Evolutionary conservation across 768 basidiomycete genomes (phyloP).

Genomic region (Amanita phalloides): DNA sequence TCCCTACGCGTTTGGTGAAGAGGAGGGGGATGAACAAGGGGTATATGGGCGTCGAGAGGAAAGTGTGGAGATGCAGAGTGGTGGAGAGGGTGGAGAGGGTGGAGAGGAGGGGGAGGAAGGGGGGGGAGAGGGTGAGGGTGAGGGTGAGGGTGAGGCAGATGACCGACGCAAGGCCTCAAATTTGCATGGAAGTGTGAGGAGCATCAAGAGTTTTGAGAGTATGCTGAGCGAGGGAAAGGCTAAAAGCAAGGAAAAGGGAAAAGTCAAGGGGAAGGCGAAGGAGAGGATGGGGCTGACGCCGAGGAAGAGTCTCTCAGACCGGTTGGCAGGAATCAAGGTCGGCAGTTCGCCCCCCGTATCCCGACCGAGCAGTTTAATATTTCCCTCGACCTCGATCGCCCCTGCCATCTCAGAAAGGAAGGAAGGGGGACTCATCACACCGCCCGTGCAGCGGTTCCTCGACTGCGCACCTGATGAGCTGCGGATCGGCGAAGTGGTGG

Average conservation of each 20-base stretch:
- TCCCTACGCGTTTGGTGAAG: constrained; percentile 28
- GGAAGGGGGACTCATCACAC: constrained; percentile 26
- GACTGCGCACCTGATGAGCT: constrained; percentile 70
- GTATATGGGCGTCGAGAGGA: constrained; percentile 12
- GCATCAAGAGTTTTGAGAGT: constrained; percentile 79
- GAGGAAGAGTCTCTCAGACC: constrained; percentile 70
- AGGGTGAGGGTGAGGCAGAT: constrained; percentile 15
- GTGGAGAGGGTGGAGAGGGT: constrained; percentile 28
- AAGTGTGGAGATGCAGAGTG: constrained; percentile 22
- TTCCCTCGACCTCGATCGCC: constrained; percentile 9
- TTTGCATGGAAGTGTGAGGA: constrained; percentile 36
- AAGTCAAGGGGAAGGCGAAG: constrained; percentile 13
- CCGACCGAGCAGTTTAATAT: constrained; percentile 14
- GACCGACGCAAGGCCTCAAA: constrained; percentile 28
- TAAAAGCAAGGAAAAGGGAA: too few species aligned
- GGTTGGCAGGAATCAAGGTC: constrained; percentile 54
- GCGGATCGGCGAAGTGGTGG: constrained; percentile 67
- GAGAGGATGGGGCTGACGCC: constrained; percentile 14
- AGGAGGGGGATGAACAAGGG: constrained; percentile 18
- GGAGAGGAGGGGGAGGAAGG: constrained; percentile 22
- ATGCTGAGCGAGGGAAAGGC: constrained; percentile 50
- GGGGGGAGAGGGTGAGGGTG: constrained; percentile 19
- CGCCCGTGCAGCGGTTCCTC: constrained; percentile 62
- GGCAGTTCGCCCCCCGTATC: constrained; percentile 14
- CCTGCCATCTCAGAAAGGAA: constrained; percentile 7